Base-by-base conservation (phyloP, 352 stramenopile genomes). In the Phytophthora capsici region DNA sequence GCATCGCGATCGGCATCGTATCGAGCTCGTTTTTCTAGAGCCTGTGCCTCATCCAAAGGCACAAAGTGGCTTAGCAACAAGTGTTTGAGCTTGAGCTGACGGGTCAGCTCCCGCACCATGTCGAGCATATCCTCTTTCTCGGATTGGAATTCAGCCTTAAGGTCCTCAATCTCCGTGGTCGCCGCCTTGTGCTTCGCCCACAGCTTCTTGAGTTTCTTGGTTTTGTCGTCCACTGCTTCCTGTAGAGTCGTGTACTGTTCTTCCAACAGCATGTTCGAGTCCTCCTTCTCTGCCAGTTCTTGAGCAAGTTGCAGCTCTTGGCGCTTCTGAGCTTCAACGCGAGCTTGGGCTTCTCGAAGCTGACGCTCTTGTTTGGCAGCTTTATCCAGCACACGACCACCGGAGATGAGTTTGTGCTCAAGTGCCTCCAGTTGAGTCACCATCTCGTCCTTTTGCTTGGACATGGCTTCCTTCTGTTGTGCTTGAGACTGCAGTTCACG, bases 111-210 rank as follows among this genome's bases (percentile, higher is more conserved):
- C 10, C 96, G 86, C 36, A 99, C 97, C 4, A 91, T 97, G 49
- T 98, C 92, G 19, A 99, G 84, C 86, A 98, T 96, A 63, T 98
- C 94, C 61, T 97, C 91, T 44, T 97, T 95, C 68, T 99, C 96
- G 4, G 74, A 71, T 73, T 98, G 88, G 66, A 98, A 98, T 70
- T 98, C 96, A 25, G 77, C 67, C 57, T 96, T 88, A 16, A 99
- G 82, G 58, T 99, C 96, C 48, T 97, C 87, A 7, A 98, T 86
- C 59, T 99, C 96, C 6, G 75, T 86, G 38, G 86, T 86, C 7
- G 88, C 86, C 2, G 86, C 84, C 57, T 98, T 93, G 69, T 98
- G 97, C 73, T 99, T 99, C 14, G 72, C 74, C 82, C 85, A 98
- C 14, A 99, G 69, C 65, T 98, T 99, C 61, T 98, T 97, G 23